Evolutionary conservation across 1,139 yeast genomes (phyloP).

Genomic region (Geotrichum reessii): DNA sequence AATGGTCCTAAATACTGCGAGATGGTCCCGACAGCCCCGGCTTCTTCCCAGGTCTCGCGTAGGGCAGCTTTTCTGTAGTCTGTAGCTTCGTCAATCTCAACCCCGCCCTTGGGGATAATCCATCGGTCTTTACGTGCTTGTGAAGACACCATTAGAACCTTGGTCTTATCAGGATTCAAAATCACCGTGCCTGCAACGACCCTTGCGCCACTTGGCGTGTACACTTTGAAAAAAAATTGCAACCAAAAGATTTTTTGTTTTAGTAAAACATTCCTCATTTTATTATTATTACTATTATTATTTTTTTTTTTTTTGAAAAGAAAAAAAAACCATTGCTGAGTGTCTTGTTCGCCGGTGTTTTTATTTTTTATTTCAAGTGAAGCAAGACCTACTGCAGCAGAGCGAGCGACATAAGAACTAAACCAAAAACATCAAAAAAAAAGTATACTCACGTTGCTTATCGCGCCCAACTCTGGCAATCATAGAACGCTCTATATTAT

Average conservation of each 20-base stretch:
- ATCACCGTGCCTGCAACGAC: slow-evolving; percentile 90
- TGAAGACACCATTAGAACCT: slow-evolving; percentile 74
- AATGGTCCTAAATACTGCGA: slow-evolving; percentile 48
- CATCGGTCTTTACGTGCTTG: slow-evolving; percentile 60
- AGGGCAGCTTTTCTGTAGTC: slow-evolving; percentile 48
- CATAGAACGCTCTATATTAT: slow-evolving; percentile 25
- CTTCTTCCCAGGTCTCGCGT: slow-evolving; percentile 97
- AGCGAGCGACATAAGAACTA: too few species aligned
- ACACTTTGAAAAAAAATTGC: slow-evolving; percentile 36
- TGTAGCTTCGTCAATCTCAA: slow-evolving; percentile 75
- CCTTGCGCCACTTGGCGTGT: slow-evolving; percentile 61
- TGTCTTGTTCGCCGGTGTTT: too few species aligned
- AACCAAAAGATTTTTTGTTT: background rate
- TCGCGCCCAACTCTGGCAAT: slow-evolving; percentile 43
- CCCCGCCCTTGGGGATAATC: slow-evolving; percentile 96
- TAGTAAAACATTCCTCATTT: background rate
- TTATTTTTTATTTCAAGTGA: too few species aligned
- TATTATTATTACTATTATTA: background rate
- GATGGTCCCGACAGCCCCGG: slow-evolving; percentile 73
- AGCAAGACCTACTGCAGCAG: too few species aligned
- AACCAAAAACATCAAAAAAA: background rate
- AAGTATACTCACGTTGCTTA: slow-evolving; percentile 36
- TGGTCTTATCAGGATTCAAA: slow-evolving; percentile 49
- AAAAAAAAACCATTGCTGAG: background rate
- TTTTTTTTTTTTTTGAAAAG: background rate